Evolutionary conservation across 2,329 filamentous ascomycete species (phyloP).

Genomic region (Chaetothyriales sp.): DNA sequence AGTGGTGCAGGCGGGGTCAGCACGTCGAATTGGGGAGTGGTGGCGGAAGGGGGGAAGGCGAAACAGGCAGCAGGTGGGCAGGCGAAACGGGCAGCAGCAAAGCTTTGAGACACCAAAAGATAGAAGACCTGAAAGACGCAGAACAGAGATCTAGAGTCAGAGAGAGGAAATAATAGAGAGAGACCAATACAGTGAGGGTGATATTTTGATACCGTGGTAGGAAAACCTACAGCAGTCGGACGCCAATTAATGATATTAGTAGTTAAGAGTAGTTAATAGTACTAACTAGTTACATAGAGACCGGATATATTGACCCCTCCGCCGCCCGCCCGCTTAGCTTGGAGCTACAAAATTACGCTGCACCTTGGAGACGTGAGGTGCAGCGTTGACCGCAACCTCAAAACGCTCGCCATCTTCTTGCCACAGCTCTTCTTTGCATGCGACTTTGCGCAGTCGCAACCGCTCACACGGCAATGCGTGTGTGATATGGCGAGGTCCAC

Average conservation of each 20-base stretch:
- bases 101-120: not conserved
- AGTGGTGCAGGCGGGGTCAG: slow-evolving; percentile 21
- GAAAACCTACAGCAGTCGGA: too few species aligned
- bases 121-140: not conserved
- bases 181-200: not conserved
- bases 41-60: not conserved
- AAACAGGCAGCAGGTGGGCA: not conserved
- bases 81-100: not conserved
- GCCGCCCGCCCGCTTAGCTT: too few species aligned
- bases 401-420: not conserved
- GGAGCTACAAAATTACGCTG: not conserved
- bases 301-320: too few species aligned
- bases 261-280: too few species aligned
- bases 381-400: not conserved
- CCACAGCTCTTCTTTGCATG: not conserved
- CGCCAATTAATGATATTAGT: too few species aligned
- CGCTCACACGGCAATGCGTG: not conserved
- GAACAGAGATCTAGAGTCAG: not conserved
- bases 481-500: slow-evolving; percentile 11
- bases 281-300: too few species aligned
- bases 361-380: too few species aligned
- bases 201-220: too few species aligned
- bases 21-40: slow-evolving; percentile 5
- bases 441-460: not conserved
- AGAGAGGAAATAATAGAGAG: too few species aligned